phyloP scores from a whole-genome alignment of 257 asterid species.

The Schizonepeta tenuifolia region DNA sequence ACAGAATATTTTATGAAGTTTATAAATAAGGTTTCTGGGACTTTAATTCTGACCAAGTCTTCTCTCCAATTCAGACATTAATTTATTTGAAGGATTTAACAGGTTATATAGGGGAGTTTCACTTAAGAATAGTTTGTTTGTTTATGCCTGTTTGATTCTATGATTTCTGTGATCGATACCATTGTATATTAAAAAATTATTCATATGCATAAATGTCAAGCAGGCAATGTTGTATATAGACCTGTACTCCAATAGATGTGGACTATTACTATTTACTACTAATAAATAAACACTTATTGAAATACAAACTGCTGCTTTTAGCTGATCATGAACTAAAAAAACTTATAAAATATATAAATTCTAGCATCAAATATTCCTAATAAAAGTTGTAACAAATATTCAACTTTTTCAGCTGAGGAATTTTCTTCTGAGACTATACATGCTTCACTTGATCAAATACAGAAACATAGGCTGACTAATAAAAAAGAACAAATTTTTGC shows the following conservation, averaged over 20 bases:
- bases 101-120: too few relatives aligned
- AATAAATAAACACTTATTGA: not conserved
- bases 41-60: not conserved
- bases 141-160: not conserved
- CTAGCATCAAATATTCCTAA: too few relatives aligned
- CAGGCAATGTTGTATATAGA: not conserved
- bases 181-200: not conserved
- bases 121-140: not conserved
- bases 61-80: not conserved
- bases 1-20: not conserved
- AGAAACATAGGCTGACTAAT: not conserved
- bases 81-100: too few relatives aligned
- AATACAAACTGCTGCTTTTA: not conserved
- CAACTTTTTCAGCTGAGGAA: too few relatives aligned
- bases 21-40: not conserved
- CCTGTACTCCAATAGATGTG: not conserved
- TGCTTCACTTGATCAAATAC: too few relatives aligned
- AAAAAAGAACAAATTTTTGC: not conserved
- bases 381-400: too few relatives aligned
- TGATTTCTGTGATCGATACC: not conserved
- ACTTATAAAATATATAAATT: too few relatives aligned
- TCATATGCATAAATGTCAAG: not conserved
- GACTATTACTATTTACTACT: not conserved
- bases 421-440: too few relatives aligned
- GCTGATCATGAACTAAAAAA: too few relatives aligned